Evolutionary conservation across 2,329 filamentous ascomycete species (phyloP).

Genomic region (Sordariomycetes sp.): DNA sequence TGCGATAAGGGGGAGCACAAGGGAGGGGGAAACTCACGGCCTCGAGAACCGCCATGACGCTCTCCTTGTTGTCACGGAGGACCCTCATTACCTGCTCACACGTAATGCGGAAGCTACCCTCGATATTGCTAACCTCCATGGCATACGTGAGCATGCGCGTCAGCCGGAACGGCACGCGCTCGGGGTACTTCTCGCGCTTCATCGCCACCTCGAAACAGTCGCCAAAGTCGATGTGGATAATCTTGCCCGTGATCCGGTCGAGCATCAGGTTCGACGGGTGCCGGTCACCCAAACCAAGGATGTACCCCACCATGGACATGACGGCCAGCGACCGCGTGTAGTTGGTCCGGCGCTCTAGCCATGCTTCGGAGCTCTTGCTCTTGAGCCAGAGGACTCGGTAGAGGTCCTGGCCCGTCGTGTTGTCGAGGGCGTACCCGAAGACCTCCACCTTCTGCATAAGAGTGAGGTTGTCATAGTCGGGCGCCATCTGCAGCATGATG

Average conservation of each 20-base stretch:
- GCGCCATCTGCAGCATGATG: constrained; percentile 99
- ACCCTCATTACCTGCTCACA: constrained; percentile 99
- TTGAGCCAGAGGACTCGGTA: constrained; percentile 98
- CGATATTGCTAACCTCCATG: constrained; percentile 99
- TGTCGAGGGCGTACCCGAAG: constrained; percentile 97
- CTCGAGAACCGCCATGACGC: constrained; percentile 94
- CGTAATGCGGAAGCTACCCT: constrained; percentile 94
- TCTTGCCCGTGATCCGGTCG: constrained; percentile 88
- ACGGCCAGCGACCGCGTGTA: constrained; percentile 95
- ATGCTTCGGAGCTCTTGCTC: constrained; percentile 94
- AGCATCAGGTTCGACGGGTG: constrained; percentile 98
- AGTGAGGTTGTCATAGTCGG: constrained; percentile 95
- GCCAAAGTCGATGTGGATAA: constrained; percentile 97
- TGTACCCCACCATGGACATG: constrained; percentile 99
- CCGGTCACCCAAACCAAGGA: constrained; percentile 87
- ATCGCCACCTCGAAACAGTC: constrained; percentile 99
- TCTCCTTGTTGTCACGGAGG: constrained; percentile 92
- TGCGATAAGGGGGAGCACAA: background rate
- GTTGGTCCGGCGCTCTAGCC: constrained; percentile 95
- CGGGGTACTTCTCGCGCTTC: constrained; percentile 98
- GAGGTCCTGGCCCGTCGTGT: constrained; percentile 95
- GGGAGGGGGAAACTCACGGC: constrained; percentile 52
- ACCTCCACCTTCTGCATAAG: constrained; percentile 99
- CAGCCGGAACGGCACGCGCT: constrained; percentile 91
- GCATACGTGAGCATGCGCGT: constrained; percentile 99